Evolutionary conservation across 2,329 filamentous ascomycete species (phyloP).

Genomic region (Penicillium sp.): DNA sequence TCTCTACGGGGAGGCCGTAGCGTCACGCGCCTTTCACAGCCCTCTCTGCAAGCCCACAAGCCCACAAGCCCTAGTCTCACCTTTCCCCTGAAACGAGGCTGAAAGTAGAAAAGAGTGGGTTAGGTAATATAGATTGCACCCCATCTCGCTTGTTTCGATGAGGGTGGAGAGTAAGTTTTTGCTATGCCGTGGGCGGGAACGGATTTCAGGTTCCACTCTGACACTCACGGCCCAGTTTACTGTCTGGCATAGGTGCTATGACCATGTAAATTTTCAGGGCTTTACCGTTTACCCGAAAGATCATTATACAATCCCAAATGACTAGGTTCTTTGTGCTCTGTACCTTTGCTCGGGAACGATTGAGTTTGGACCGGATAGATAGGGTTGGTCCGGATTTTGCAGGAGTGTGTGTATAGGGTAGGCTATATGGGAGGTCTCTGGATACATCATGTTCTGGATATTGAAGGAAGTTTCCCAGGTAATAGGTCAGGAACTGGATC

Average conservation of each 20-base stretch:
- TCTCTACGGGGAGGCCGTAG: neutral
- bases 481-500: too few relatives aligned
- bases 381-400: neutral
- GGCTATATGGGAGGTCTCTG: too few relatives aligned
- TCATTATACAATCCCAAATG: neutral
- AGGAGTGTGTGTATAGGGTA: too few relatives aligned
- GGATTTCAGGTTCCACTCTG: conserved; percentile 1
- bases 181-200: neutral
- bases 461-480: too few relatives aligned
- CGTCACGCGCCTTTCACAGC: neutral
- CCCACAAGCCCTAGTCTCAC: conserved; percentile 1
- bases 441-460: too few relatives aligned
- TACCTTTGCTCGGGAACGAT: neutral
- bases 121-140: neutral
- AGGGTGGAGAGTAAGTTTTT: neutral
- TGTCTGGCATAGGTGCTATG: neutral
- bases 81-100: conserved; percentile 7
- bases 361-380: conserved; percentile 8
- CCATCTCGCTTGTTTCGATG: neutral
- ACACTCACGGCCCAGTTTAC: neutral
- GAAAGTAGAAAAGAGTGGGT: neutral
- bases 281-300: too few relatives aligned
- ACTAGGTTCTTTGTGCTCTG: conserved; percentile 3
- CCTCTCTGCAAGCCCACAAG: neutral
- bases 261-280: too few relatives aligned